Conservation (phyloP, 2,329 filamentous ascomycete genomes). For the Aspergillus brasiliensis region DNA sequence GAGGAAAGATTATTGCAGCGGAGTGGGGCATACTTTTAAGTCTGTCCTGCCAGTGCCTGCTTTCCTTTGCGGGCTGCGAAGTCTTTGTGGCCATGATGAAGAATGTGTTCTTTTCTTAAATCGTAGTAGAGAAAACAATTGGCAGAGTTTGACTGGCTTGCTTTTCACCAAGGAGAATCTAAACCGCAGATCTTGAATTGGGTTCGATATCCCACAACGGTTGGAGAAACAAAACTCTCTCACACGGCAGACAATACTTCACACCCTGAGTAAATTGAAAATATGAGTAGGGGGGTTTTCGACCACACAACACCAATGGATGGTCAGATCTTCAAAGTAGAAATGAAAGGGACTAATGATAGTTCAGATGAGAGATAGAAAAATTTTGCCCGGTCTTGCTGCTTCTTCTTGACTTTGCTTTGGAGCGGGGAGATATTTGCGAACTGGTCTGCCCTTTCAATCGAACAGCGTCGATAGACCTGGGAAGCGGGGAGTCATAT, state of each 20-base stretch:
- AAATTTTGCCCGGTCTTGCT: not conserved
- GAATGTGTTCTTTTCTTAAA: not conserved
- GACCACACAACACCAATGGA: not conserved
- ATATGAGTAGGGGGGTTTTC: not conserved
- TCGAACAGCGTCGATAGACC: slow-evolving; percentile 24
- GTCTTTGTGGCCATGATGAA: slow-evolving; percentile 8
- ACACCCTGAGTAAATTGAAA: not conserved
- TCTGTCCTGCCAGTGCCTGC: slow-evolving; percentile 57
- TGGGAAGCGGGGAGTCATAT: slow-evolving; percentile 43
- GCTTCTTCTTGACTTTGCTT: slow-evolving; percentile 5
- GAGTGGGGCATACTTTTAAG: slow-evolving; percentile 53
- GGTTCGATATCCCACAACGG: not conserved
- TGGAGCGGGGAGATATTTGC: not conserved
- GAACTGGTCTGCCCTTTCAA: slow-evolving; percentile 7
- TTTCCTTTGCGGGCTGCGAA: slow-evolving; percentile 4
- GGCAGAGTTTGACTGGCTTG: not conserved
- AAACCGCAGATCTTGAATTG: not conserved
- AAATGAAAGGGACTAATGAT: not conserved
- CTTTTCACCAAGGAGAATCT: not conserved
- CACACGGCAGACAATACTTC: not conserved
- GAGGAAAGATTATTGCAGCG: slow-evolving; percentile 10
- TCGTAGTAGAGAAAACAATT: not conserved
- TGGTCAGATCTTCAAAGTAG: not conserved
- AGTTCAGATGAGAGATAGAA: not conserved
- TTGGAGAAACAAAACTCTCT: not conserved